A percentile compares a stretch with the other conserved stretches of the same genome.
Evolutionary conservation across 148 eudicot species (phyloP).

Genomic region (Vaccinium darrowii): DNA sequence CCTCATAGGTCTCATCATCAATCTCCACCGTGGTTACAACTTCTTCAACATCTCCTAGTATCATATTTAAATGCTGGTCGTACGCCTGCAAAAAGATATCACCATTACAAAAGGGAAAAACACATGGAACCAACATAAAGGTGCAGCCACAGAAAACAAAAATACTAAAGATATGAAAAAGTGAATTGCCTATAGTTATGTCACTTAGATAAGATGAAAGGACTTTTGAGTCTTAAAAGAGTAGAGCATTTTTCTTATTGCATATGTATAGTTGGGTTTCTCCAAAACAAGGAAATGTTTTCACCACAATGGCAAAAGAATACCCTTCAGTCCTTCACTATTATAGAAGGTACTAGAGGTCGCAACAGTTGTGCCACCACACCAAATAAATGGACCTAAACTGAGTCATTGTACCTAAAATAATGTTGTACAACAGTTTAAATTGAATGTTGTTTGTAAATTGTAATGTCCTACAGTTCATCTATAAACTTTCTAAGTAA

Average conservation of each 20-base stretch:
- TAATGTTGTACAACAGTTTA: no score
- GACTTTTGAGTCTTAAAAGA: background rate
- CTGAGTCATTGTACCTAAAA: background rate
- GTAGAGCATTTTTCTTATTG: background rate
- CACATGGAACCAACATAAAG: background rate
- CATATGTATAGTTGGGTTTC: background rate
- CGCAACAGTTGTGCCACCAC: background rate
- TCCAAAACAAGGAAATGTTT: background rate
- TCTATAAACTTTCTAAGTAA: background rate
- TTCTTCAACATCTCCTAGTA: conserved; percentile 14
- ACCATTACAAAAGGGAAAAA: background rate
- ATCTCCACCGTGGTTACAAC: conserved; percentile 10
- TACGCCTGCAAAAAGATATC: background rate
- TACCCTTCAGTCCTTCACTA: background rate
- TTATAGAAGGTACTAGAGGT: background rate
- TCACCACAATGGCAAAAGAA: background rate
- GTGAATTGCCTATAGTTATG: background rate
- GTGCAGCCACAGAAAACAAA: background rate
- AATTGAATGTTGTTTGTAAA: background rate
- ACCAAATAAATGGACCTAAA: background rate
- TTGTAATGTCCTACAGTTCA: background rate
- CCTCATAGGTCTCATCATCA: conserved; percentile 12
- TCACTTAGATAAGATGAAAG: background rate
- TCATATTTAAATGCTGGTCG: conserved; percentile 15
- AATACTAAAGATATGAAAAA: background rate